phyloP scores from a whole-genome alignment of 2,329 filamentous ascomycete species.

The Diaporthe ilicicola region DNA sequence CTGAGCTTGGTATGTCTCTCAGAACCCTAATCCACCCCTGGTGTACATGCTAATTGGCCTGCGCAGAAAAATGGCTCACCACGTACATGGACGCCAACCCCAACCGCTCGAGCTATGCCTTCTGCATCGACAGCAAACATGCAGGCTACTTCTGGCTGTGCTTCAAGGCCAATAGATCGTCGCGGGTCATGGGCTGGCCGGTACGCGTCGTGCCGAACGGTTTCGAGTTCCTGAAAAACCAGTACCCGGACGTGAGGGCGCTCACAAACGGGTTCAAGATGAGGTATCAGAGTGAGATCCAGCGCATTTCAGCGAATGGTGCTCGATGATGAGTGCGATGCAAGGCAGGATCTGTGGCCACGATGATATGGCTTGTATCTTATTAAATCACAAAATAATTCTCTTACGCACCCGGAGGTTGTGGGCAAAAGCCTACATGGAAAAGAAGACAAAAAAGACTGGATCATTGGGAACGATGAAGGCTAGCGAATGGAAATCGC shows the following conservation, averaged over 20 bases:
- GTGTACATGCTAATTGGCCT: slow-evolving; percentile 35
- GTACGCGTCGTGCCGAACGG: slow-evolving; percentile 93
- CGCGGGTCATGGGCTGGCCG: slow-evolving; percentile 78
- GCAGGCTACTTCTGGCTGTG: slow-evolving; percentile 95
- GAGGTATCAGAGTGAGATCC: slow-evolving; percentile 72
- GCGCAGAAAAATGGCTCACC: slow-evolving; percentile 88
- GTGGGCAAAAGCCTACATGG: background rate
- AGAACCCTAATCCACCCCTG: background rate
- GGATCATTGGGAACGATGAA: background rate
- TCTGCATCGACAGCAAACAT: slow-evolving; percentile 92
- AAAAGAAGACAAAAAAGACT: background rate
- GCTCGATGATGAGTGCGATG: slow-evolving; percentile 27
- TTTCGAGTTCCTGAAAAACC: slow-evolving; percentile 87
- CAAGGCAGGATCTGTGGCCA: background rate
- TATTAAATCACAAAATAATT: slow-evolving; percentile 15
- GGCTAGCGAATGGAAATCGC: background rate
- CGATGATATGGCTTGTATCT: slow-evolving; percentile 8
- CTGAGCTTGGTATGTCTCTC: slow-evolving; percentile 79
- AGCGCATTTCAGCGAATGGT: slow-evolving; percentile 59
- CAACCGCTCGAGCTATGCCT: slow-evolving; percentile 90
- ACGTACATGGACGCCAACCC: slow-evolving; percentile 98
- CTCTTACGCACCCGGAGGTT: background rate
- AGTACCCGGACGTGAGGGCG: slow-evolving; percentile 94
- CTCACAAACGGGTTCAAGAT: slow-evolving; percentile 98
- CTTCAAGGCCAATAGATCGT: slow-evolving; percentile 88